phyloP scores from a whole-genome alignment of 805 yeast species.

The Saccharomycopsis sp. region DNA sequence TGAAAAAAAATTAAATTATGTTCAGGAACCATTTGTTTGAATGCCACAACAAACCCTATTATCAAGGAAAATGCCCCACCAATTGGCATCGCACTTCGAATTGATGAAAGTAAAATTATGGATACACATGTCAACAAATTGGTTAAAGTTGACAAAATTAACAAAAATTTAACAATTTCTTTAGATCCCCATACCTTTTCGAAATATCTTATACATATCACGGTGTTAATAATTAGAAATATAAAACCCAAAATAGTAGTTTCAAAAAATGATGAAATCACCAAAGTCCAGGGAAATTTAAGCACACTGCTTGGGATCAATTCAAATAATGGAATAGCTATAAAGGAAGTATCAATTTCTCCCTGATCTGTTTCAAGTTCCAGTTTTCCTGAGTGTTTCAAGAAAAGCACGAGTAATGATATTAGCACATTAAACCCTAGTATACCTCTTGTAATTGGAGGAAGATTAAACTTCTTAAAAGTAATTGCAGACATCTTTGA shows the following conservation, averaged over 20 bases:
- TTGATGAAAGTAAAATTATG: conserved; percentile 22
- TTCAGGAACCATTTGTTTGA: conserved; percentile 60
- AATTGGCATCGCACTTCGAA: conserved; percentile 32
- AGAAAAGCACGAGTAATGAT: conserved; percentile 6
- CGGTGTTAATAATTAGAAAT: conserved; percentile 40
- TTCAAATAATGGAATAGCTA: conserved; percentile 53
- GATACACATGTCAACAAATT: conserved; percentile 42
- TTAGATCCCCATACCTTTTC: conserved; percentile 59
- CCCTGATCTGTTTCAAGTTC: background rate
- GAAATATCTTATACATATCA: conserved; percentile 57
- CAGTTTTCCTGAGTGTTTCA: background rate
- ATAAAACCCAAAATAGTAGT: conserved; percentile 40
- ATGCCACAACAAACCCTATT: conserved; percentile 53
- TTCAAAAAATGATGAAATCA: conserved; percentile 61
- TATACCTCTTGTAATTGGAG: conserved; percentile 10
- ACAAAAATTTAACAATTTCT: conserved; percentile 43
- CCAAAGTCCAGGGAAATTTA: conserved; percentile 56
- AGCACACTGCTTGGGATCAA: conserved; percentile 53
- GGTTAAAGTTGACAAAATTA: conserved; percentile 44
- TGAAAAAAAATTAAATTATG: conserved; percentile 45
- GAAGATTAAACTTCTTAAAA: conserved; percentile 6
- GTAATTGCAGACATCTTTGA: conserved; percentile 6
- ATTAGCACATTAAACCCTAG: conserved; percentile 4
- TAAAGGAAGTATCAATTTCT: conserved; percentile 31
- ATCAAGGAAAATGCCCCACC: conserved; percentile 50